Base-by-base conservation (phyloP, 2,329 filamentous ascomycete genomes). In the Fusarium tricinctum region DNA sequence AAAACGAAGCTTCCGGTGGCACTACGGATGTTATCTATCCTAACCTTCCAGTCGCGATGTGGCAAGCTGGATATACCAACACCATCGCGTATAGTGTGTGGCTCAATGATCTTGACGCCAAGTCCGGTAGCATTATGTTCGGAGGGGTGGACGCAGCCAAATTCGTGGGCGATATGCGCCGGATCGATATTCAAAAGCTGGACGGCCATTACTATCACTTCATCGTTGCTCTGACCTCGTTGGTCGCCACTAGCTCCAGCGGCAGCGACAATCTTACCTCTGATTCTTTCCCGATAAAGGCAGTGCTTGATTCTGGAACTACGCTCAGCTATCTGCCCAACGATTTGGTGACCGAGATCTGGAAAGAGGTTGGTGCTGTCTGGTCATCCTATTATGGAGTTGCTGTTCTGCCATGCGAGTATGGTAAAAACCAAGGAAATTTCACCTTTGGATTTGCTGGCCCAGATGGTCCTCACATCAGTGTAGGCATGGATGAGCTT, bases 71-170 rank as follows among this genome's bases (percentile, higher is more conserved):
- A 19, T 74, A 87, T 52, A 92, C 92, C 77, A 87, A 87, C 64
- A 86, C 85, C 13, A 86, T 88, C 40, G 90, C 91, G 3, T 93
- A 92, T 78, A 92, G 90, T 60, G 78, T 94, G 22, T 93, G 90
- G 89, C 80, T 88, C 55, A 88, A 88, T 68, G 85, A 88, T 54
- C 76, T 86, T 12, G 82, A 82, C 59, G 79, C 91, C 1, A 89
- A 84, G 62, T 89, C 85, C 2, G 92, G 92, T 35, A 90, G 82
- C 70, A 90, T 95, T 62, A 81, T 95, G 2, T 96, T 95, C 70
- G 92, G 92, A 39, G 92, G 91, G n/a, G 88, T 94, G 60, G 92
- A 95, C 75, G 92, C 88, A 0, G 86, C 85, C 61, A 94, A 94
- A 75, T 96, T 89, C 78, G 76, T 82, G 1, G 92, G 91, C 47